Conservation (phyloP, 2,329 filamentous ascomycete genomes). For the Epicoccum nigrum region DNA sequence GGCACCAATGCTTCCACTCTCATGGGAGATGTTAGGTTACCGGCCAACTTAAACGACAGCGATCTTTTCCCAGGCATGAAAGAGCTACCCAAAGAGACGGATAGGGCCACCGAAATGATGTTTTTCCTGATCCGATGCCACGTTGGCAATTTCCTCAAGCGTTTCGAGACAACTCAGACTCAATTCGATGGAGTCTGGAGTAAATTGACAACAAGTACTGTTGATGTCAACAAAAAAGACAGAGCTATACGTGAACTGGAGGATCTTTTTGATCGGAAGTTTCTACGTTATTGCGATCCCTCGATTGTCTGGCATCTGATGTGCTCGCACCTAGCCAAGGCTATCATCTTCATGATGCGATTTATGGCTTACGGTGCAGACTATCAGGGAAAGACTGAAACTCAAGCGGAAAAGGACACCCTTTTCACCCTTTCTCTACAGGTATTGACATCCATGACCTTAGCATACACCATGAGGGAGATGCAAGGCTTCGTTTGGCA, state of each 20-base stretch:
- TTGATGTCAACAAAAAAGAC: conserved; percentile 31
- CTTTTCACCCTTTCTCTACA: conserved; percentile 52
- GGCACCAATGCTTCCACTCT: conserved; percentile 47
- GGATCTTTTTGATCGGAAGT: conserved; percentile 47
- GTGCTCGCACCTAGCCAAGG: conserved; percentile 52
- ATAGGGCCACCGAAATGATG: conserved; percentile 57
- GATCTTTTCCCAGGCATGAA: conserved; percentile 53
- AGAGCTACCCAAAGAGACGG: conserved; percentile 49
- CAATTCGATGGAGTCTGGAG: conserved; percentile 35
- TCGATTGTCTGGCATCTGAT: conserved; percentile 54
- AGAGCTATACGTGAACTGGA: conserved; percentile 52
- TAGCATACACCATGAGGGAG: conserved; percentile 48
- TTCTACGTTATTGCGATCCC: conserved; percentile 44
- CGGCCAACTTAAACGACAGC: conserved; percentile 62
- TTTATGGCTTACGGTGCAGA: conserved; percentile 54
- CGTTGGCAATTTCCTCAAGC: conserved; percentile 50
- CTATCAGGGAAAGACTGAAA: conserved; percentile 39
- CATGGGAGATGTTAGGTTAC: conserved; percentile 55
- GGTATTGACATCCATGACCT: conserved; percentile 50
- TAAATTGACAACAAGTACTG: conserved; percentile 25
- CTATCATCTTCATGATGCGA: conserved; percentile 52
- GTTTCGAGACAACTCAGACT: conserved; percentile 18
- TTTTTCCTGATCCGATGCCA: conserved; percentile 53
- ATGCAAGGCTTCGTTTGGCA: conserved; percentile 55
- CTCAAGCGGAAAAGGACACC: conserved; percentile 46